These are phyloP conservation scores for Malassezia arunalokei DNA, from an alignment of 1,284 basidiomycete species.

Conservation along the genomic window DNA sequence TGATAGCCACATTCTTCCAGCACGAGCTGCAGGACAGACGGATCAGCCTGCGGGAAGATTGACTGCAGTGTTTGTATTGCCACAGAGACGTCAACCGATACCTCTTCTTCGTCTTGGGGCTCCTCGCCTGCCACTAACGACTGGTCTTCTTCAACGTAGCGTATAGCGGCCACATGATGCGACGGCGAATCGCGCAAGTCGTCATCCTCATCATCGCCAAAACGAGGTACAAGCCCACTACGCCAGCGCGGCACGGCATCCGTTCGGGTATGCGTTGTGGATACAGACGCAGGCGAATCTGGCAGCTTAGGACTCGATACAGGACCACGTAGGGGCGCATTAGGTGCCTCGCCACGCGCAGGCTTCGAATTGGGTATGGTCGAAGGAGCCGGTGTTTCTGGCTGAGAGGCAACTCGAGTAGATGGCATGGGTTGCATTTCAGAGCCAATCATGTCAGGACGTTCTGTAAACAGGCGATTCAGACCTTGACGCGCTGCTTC, in stretches of 20 bases:
- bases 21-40: constrained; percentile 27
- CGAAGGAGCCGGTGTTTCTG: background rate
- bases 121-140: background rate
- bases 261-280: background rate
- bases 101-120: background rate
- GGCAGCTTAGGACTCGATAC: background rate
- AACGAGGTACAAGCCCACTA: background rate
- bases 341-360: constrained; percentile 15
- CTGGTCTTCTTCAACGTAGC: background rate
- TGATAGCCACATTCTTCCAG: constrained; percentile 29
- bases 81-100: constrained; percentile 6
- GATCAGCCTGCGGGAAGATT: constrained; percentile 34
- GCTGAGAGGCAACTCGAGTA: background rate
- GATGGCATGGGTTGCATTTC: constrained; percentile 1
- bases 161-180: constrained; percentile 10
- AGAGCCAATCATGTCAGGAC: constrained; percentile 22
- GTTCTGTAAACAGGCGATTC: constrained; percentile 37
- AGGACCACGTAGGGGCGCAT: constrained; percentile 17
- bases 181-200: constrained; percentile 9
- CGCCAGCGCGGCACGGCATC: constrained; percentile 1
- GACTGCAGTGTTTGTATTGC: constrained; percentile 26
- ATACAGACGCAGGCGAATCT: background rate
- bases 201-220: background rate
- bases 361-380: background rate
- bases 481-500: constrained; percentile 38